Conservation (phyloP, 116 monocot genomes). For the Trichopus zeylanicus region DNA sequence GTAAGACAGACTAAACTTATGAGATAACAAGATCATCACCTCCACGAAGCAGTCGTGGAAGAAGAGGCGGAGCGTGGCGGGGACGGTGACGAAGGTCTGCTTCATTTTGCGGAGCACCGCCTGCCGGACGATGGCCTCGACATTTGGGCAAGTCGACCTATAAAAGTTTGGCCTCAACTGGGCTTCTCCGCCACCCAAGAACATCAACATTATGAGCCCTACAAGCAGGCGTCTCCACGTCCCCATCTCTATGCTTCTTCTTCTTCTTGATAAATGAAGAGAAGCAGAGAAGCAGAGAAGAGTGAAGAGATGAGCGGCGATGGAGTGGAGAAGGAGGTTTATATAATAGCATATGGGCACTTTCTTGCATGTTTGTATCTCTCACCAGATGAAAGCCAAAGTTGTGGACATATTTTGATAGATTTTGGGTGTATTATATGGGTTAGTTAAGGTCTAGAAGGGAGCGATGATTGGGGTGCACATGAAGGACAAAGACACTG, state of each 20-base stretch:
- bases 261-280: too few species aligned
- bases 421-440: background rate
- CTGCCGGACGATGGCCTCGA: conserved; percentile 9
- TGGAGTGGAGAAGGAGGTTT: too few species aligned
- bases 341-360: too few species aligned
- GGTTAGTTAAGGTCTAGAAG: background rate
- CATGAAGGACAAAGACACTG: background rate
- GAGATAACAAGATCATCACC: conserved; percentile 9
- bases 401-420: too few species aligned
- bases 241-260: background rate
- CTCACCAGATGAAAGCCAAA: too few species aligned
- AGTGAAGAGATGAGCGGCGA: too few species aligned
- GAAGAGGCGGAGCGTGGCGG: conserved; percentile 56
- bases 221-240: background rate
- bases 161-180: conserved; percentile 8
- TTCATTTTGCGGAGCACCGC: conserved; percentile 4
- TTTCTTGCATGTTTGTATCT: too few species aligned
- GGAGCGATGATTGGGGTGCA: background rate
- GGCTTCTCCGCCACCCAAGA: conserved; percentile 1
- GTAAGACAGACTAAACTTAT: background rate
- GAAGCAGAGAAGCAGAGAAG: too few species aligned
- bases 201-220: background rate
- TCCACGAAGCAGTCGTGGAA: conserved; percentile 66
- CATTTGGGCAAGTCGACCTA: conserved; percentile 16
- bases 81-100: conserved; percentile 51